These are phyloP conservation scores for Odonthalia washingtoniensis DNA, from an alignment of 31 red algal species.

Conservation along the genomic window DNA sequence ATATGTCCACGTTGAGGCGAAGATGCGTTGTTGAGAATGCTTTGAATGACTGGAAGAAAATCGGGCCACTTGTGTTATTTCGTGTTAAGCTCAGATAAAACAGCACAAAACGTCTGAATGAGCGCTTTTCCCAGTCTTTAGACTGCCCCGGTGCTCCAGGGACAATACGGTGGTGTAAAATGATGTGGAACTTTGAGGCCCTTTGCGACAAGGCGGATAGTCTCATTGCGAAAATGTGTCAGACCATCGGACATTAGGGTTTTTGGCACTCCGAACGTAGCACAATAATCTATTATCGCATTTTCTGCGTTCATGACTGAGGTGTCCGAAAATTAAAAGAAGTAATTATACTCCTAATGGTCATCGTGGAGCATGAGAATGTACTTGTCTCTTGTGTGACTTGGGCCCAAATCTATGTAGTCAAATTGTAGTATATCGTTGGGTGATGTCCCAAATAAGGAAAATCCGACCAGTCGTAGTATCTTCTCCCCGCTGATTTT, in stretches of 20 bases:
- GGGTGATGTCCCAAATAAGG: not conserved
- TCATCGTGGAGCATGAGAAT: constrained; percentile 6
- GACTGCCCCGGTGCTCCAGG: constrained; percentile 9
- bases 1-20: not conserved
- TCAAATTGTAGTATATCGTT: constrained; percentile 22
- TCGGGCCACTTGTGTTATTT: not conserved
- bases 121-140: not conserved
- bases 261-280: not conserved
- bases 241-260: not conserved
- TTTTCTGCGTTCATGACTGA: not conserved
- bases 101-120: not conserved
- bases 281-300: not conserved
- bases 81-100: not conserved
- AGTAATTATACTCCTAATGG: not conserved
- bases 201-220: not conserved
- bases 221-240: not conserved
- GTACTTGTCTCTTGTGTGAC: not conserved
- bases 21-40: not conserved
- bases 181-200: not conserved
- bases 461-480: not conserved
- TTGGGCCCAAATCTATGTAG: not conserved
- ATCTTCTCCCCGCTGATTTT: not conserved
- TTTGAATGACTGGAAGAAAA: not conserved
- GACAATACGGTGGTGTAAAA: constrained; percentile 12
- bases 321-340: not conserved